Base-by-base conservation (phyloP, 305 asterid species). In the Fraxinus angustifolia region DNA sequence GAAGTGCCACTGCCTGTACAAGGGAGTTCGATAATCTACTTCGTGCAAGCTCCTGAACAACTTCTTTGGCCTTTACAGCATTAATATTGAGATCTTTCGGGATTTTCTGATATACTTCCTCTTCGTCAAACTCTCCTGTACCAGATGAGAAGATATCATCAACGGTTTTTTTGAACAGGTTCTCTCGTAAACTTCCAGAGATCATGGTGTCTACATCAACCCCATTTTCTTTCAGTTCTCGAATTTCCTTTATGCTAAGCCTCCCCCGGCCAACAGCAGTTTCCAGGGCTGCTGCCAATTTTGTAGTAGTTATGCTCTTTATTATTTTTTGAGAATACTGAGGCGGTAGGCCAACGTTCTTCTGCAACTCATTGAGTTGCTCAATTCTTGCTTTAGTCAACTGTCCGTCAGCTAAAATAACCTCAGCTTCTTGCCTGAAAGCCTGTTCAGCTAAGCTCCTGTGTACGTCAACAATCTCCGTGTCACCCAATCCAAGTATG, bases 341-440 rank as follows among this genome's bases (percentile, higher is more conserved):
- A 82, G 94, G 87, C 0, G 99, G 98, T 88, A 96, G 85, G 6
- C 99, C 99, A 0, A 93, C 91, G 10, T 86, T 87, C 86, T 90
- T 92, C 91, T 94, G 97, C 89, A 96, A 81, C 85, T 87, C 91
- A 19, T 90, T 86, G 26, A 96, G 93, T 85, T 91, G 93, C 87
- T 94, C 98, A 3, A 94, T 86, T 85, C 92, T 89, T 78, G 83
- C 87, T 86, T 93, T 90, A 19, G 97, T 93, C 87, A 94, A 84
- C 79, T 96, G 97, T 68, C 98, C 99, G 75, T 94, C 98, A 2
- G 99, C 97, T 83, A 96, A 89, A 82, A 96, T 89, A 78, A 90
- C 95, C 92, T 94, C 99, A 10, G 98, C 99, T 84, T 94, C 91
- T 85, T 90, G 90, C 85, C 91, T 90, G 88, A 94, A 96, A 67